phyloP scores from a whole-genome alignment of 352 stramenopile species.

The Globisporangium spinosum region DNA sequence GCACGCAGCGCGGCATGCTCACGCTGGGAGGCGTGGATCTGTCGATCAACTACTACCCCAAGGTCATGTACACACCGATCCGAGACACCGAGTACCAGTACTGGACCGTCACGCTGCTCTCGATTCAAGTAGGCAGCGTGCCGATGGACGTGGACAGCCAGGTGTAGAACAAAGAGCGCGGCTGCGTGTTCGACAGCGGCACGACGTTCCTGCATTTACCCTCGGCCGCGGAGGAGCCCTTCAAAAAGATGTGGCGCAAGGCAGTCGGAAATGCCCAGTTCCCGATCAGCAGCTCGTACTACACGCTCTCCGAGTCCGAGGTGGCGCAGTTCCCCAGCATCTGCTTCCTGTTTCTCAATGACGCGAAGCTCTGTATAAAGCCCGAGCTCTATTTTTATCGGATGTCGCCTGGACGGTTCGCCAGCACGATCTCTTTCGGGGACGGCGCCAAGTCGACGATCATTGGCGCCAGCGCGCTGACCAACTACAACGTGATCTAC shows the following conservation, averaged over 20 bases:
- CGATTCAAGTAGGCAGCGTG: conserved; percentile 36
- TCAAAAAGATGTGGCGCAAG: conserved; percentile 44
- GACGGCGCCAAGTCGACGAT: conserved; percentile 64
- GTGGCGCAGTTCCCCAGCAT: conserved; percentile 43
- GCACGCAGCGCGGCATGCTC: conserved; percentile 84
- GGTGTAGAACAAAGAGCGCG: conserved; percentile 60
- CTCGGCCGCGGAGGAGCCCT: conserved; percentile 26
- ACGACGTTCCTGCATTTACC: conserved; percentile 82
- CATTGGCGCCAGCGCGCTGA: conserved; percentile 60
- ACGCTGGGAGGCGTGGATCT: conserved; percentile 89
- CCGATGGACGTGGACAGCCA: conserved; percentile 30
- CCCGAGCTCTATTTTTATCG: conserved; percentile 49
- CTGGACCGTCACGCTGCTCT: conserved; percentile 67
- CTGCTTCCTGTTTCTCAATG: conserved; percentile 70
- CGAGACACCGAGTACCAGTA: conserved; percentile 72
- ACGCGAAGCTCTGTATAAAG: conserved; percentile 48
- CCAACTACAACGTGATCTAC: conserved; percentile 77
- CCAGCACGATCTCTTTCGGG: conserved; percentile 66
- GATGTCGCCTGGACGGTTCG: conserved; percentile 36
- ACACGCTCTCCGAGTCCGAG: conserved; percentile 28
- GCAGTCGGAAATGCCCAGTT: conserved; percentile 37
- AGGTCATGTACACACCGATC: conserved; percentile 87
- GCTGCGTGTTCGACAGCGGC: conserved; percentile 75
- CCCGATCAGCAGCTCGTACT: conserved; percentile 45
- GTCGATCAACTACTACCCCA: conserved; percentile 48